Base-by-base conservation (phyloP, 192 early-diverging fungal species). In the Mortierella claussenii region DNA sequence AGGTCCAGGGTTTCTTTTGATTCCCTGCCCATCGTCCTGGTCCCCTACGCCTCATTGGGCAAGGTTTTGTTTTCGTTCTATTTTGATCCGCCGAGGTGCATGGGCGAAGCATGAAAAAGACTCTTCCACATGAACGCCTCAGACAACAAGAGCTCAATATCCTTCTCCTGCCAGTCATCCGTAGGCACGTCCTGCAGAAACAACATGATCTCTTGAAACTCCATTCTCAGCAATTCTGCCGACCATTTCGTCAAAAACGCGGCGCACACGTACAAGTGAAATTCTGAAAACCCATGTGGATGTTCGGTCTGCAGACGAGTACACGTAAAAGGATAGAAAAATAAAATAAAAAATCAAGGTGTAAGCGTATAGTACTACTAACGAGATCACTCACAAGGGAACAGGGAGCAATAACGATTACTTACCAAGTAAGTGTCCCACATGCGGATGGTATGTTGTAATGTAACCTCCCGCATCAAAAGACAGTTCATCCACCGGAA, bases 401-500 rank as follows among this genome's bases (percentile, higher is more conserved):
- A 36, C 28, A 32, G 20, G 3, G n/a, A 42, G 1, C n/a, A n/a
- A n/a, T n/a, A n/a, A n/a, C n/a, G n/a, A n/a, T n/a, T n/a, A 13
- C 67, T 44, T 82, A 92, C 93, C 68, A 95, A 75, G 73, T 98
- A 99, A 37, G 96, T 97, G 69, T 99, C 98, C 98, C 98, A 99
- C 94, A 99, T 98, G 27, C 98, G 90, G 44, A 99, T 92, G 3
- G 90, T 97, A 67, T 88, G 91, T 51, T 84, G 80, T 4, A 98
- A 80, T 26, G 91, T 89, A 40, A 99, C 80, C 79, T 99, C 98
- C 44, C 98, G 89, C 96, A 98, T 97, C 64, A 99, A 79, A 31
- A 99, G 70, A 80, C 98, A 99, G 82, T 99, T 99, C 90, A 98
- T 97, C 98, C 98, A 99, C 50, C 98, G 88, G 73, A 98, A 99